A percentile compares a stretch with the other conserved stretches of the same genome.
These are phyloP conservation scores for Rickenella mellea DNA, from an alignment of 768 basidiomycete species.

Conservation along the genomic window DNA sequence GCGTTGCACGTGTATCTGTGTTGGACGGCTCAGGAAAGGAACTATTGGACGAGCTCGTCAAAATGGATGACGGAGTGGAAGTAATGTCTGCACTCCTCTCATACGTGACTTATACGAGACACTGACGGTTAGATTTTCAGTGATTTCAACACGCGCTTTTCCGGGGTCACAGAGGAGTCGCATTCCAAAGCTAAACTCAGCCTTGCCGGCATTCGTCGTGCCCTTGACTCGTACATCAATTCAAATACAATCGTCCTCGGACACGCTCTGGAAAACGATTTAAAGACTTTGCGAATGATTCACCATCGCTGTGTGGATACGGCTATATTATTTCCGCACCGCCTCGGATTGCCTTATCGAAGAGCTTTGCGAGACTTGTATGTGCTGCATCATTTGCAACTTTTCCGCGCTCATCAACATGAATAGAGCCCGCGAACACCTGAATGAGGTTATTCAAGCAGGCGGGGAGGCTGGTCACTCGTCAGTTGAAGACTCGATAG, in stretches of 20 bases:
- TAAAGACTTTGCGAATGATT: slow-evolving; percentile 81
- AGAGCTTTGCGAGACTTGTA: slow-evolving; percentile 78
- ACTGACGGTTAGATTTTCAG: slow-evolving; percentile 26
- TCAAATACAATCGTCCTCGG: slow-evolving; percentile 83
- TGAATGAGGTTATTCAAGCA: slow-evolving; percentile 75
- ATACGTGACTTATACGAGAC: background rate
- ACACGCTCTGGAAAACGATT: slow-evolving; percentile 87
- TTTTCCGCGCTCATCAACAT: background rate
- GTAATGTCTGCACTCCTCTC: slow-evolving; percentile 46
- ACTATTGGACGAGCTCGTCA: slow-evolving; percentile 76
- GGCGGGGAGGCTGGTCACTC: slow-evolving; percentile 76
- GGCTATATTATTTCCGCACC: slow-evolving; percentile 77
- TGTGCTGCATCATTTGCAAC: slow-evolving; percentile 8
- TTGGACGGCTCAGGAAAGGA: slow-evolving; percentile 66
- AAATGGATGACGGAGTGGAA: slow-evolving; percentile 73
- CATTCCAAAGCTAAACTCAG: slow-evolving; percentile 51
- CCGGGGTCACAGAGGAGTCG: slow-evolving; percentile 55
- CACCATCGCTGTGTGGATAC: slow-evolving; percentile 87
- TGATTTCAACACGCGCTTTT: slow-evolving; percentile 89
- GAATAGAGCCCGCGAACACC: slow-evolving; percentile 70
- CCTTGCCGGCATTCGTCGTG: slow-evolving; percentile 53
- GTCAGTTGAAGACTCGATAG: slow-evolving; percentile 81
- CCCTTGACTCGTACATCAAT: slow-evolving; percentile 64
- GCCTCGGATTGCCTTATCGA: slow-evolving; percentile 65
- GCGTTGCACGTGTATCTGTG: slow-evolving; percentile 83